Evolutionary conservation across 345 rosid species (phyloP).

Genomic region (Gossypium sturtianum): DNA sequence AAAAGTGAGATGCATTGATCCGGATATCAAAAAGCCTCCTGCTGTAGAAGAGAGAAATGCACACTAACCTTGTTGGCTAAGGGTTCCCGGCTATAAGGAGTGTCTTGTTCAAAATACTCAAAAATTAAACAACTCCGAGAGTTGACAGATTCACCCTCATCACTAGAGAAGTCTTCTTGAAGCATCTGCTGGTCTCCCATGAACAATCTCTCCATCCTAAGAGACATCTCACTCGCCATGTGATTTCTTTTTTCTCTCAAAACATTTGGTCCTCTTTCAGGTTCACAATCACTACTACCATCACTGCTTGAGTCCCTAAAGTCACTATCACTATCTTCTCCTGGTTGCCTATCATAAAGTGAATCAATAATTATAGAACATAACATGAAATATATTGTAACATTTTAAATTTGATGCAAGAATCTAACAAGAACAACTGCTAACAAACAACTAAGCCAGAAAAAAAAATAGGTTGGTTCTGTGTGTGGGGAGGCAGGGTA

Average conservation of each 20-base stretch:
- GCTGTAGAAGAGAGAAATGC: not conserved
- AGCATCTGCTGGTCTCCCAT: constrained; percentile 39
- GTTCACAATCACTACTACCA: constrained; percentile 71
- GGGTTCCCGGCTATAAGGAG: constrained; percentile 84
- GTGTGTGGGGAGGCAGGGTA: not conserved
- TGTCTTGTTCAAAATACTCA: constrained; percentile 69
- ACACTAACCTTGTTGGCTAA: constrained; percentile 78
- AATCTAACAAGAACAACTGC: not conserved
- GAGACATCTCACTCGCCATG: constrained; percentile 22
- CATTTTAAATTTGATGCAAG: not conserved
- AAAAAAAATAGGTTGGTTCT: not conserved
- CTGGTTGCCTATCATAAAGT: constrained; percentile 29
- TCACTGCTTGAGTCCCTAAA: constrained; percentile 72
- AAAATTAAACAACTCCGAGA: constrained; percentile 52
- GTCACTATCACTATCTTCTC: constrained; percentile 80
- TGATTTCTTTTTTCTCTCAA: constrained; percentile 28
- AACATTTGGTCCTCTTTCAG: constrained; percentile 36
- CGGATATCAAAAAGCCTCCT: not conserved
- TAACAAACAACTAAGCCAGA: not conserved
- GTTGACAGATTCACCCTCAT: constrained; percentile 59
- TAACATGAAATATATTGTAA: constrained; percentile 4
- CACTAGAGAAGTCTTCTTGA: constrained; percentile 57
- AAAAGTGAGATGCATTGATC: not conserved
- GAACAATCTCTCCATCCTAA: constrained; percentile 40
- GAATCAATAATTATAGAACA: constrained; percentile 1